Conservation (phyloP, 352 stramenopile species). For the Phytophthora ohioensis region DNA sequence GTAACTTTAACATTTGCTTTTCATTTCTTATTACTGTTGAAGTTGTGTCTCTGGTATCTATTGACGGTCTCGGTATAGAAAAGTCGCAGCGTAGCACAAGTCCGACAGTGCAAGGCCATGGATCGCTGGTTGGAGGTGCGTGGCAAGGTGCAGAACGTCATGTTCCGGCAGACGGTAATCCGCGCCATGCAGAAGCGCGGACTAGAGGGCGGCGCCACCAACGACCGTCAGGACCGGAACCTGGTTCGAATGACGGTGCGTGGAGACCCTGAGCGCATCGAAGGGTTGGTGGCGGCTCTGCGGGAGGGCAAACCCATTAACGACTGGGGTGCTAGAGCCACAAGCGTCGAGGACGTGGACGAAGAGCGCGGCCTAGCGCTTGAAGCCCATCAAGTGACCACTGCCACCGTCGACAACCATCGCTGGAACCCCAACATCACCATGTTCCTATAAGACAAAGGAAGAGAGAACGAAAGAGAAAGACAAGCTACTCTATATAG, state of each 20-base stretch:
- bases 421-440: slow-evolving; percentile 81
- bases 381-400: slow-evolving; percentile 75
- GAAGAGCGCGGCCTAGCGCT: slow-evolving; percentile 41
- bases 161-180: slow-evolving; percentile 87
- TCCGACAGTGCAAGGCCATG: slow-evolving; percentile 17
- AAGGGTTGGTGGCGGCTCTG: slow-evolving; percentile 60
- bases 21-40: slow-evolving; percentile 21
- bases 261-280: slow-evolving; percentile 47
- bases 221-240: slow-evolving; percentile 63
- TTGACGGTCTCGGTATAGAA: slow-evolving; percentile 18
- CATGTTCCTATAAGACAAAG: slow-evolving; percentile 68
- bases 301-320: slow-evolving; percentile 62
- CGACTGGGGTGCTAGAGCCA: slow-evolving; percentile 68
- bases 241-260: slow-evolving; percentile 73
- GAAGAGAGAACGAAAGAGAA: slow-evolving; percentile 2
- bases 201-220: slow-evolving; percentile 69
- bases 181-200: slow-evolving; percentile 76
- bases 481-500: slow-evolving; percentile 38
- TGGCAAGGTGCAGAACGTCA: slow-evolving; percentile 83
- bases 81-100: slow-evolving; percentile 4
- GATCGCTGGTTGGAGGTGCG: slow-evolving; percentile 68
- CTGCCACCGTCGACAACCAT: slow-evolving; percentile 64
- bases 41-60: slow-evolving; percentile 14
- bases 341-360: slow-evolving; percentile 57
- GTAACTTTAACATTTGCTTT: slow-evolving; percentile 49